Conservation (phyloP, 768 basidiomycete species). For the Lyophyllum atratum region DNA sequence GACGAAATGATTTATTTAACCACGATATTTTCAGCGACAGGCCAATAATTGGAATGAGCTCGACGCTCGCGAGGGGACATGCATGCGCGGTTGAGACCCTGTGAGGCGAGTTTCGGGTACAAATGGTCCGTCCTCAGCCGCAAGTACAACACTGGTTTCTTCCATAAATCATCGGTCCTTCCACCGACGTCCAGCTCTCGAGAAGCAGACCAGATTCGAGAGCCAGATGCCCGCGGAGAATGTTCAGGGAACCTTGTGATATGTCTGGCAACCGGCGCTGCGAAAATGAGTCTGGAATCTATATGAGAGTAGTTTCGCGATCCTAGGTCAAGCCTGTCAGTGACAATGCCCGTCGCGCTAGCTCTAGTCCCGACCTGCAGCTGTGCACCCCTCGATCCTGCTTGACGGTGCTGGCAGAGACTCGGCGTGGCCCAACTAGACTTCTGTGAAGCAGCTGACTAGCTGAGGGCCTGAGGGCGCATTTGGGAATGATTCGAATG, state of each 20-base stretch:
- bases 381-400: too few relatives aligned
- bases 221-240: not conserved
- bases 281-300: not conserved
- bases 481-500: not conserved
- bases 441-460: not conserved
- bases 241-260: not conserved
- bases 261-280: not conserved
- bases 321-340: not conserved
- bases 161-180: not conserved
- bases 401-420: not conserved
- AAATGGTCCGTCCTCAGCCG: not conserved
- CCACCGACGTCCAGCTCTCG: not conserved
- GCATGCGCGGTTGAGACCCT: not conserved
- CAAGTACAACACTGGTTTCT: not conserved
- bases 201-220: not conserved
- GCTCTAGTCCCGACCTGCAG: too few relatives aligned
- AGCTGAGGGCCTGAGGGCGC: not conserved
- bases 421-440: not conserved
- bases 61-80: not conserved
- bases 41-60: not conserved
- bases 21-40: not conserved
- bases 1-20: not conserved
- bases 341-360: not conserved
- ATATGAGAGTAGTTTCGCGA: not conserved
- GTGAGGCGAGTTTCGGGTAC: not conserved